phyloP scores from a whole-genome alignment of 495 filamentous ascomycete genomes.

The Bacidia gigantensis region DNA sequence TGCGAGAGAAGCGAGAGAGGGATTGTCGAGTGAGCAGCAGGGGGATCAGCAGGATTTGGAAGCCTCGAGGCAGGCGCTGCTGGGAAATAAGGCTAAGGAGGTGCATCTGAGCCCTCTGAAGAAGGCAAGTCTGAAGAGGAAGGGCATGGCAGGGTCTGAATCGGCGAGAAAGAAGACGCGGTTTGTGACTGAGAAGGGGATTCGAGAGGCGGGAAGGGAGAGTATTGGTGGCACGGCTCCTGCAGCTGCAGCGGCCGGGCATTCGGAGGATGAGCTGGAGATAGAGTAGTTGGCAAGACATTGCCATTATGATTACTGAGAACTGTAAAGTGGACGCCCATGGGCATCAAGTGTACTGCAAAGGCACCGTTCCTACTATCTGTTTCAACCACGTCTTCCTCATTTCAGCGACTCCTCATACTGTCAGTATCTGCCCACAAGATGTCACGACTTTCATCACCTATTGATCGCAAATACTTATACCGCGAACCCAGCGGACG shows the following conservation, averaged over 20 bases:
- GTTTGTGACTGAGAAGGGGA: constrained; percentile 65
- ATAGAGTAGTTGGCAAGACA: constrained; percentile 29
- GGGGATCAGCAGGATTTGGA: constrained; percentile 16
- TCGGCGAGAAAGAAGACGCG: constrained; percentile 58
- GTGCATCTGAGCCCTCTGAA: constrained; percentile 65
- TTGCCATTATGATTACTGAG: neutral
- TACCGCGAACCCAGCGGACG: constrained; percentile 56
- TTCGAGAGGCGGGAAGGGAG: constrained; percentile 61
- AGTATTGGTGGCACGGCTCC: constrained; percentile 45
- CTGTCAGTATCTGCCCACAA: no score
- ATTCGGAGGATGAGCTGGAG: constrained; percentile 38
- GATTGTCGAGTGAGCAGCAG: neutral
- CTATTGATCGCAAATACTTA: constrained; percentile 22
- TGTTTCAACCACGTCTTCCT: no score
- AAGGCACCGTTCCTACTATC: no score
- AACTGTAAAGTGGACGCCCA: neutral
- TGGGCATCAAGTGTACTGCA: no score
- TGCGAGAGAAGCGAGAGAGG: constrained; percentile 1
- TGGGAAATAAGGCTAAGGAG: constrained; percentile 38
- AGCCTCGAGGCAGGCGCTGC: constrained; percentile 41
- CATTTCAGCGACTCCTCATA: no score
- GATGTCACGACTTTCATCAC: neutral
- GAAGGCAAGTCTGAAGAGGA: constrained; percentile 32
- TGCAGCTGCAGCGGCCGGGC: constrained; percentile 19
- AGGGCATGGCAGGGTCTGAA: constrained; percentile 25